Conservation (phyloP, 495 filamentous ascomycete species). For the Opeltia flavorubescens region DNA sequence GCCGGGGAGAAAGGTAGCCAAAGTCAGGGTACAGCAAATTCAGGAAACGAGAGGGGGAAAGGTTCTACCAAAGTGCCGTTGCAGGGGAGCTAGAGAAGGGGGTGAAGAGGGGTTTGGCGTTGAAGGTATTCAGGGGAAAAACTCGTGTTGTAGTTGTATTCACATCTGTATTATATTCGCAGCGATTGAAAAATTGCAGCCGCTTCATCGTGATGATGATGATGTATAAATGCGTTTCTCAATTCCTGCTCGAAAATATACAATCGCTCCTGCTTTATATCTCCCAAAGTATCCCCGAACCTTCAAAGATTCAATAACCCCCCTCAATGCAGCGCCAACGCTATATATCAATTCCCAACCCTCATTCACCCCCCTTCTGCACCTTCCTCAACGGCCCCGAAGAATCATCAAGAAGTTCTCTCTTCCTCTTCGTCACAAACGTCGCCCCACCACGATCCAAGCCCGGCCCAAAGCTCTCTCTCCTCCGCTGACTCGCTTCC, state of each 20-base stretch:
- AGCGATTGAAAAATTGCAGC: no score
- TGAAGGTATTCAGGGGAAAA: no score
- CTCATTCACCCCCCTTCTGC: background rate
- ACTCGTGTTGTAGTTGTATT: no score
- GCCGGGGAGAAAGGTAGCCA: background rate
- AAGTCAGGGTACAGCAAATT: background rate
- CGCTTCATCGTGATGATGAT: no score
- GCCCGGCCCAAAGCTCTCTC: conserved; percentile 32
- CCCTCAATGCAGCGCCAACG: background rate
- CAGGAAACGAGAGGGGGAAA: background rate
- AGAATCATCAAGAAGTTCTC: conserved; percentile 23
- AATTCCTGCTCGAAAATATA: no score
- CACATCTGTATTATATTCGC: no score
- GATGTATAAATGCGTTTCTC: no score
- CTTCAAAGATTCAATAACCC: background rate
- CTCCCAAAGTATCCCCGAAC: no score
- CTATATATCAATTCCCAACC: background rate
- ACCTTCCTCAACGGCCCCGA: background rate
- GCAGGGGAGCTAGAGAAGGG: no score
- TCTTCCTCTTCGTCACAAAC: conserved; percentile 25
- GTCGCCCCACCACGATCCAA: conserved; percentile 32
- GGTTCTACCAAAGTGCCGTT: background rate
- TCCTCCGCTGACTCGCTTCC: conserved; percentile 28
- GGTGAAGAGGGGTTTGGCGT: no score
- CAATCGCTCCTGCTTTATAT: no score